Evolutionary conservation across 1,284 basidiomycete species (phyloP).

Genomic region (Lentinula novae-zelandiae): DNA sequence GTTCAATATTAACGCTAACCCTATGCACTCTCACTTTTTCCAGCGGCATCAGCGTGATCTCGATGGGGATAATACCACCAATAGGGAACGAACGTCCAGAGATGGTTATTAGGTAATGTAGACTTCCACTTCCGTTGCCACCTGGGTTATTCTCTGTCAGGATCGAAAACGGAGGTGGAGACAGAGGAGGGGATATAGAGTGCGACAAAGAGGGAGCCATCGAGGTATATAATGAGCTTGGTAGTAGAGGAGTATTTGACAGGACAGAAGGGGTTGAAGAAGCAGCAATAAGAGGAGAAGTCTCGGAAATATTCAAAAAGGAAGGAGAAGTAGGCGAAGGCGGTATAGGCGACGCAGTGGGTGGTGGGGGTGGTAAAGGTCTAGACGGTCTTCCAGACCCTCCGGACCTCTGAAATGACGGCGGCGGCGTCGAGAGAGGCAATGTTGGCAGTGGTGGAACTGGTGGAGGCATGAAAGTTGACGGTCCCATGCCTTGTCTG

Average conservation of each 20-base stretch:
- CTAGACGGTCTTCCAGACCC: not conserved
- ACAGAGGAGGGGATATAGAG: not conserved
- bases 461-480: not conserved
- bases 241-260: too few species aligned
- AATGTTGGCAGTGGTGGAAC: not conserved
- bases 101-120: conserved; percentile 82
- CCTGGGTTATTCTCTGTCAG: too few species aligned
- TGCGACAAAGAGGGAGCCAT: too few species aligned
- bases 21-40: conserved; percentile 83
- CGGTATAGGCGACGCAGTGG: not conserved
- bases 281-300: too few species aligned
- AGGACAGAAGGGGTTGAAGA: too few species aligned
- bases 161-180: conserved; percentile 35
- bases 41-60: conserved; percentile 81
- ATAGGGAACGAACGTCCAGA: conserved; percentile 82
- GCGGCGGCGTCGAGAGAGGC: not conserved
- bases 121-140: not conserved
- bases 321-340: not conserved
- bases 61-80: conserved; percentile 80
- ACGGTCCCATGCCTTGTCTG: not conserved
- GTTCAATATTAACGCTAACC: conserved; percentile 80
- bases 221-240: too few species aligned
- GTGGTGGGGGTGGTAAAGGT: not conserved
- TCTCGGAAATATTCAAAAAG: too few species aligned
- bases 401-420: not conserved